Base-by-base conservation (phyloP, 192 early-diverging fungal species). In the Anaeromyces robustus region DNA sequence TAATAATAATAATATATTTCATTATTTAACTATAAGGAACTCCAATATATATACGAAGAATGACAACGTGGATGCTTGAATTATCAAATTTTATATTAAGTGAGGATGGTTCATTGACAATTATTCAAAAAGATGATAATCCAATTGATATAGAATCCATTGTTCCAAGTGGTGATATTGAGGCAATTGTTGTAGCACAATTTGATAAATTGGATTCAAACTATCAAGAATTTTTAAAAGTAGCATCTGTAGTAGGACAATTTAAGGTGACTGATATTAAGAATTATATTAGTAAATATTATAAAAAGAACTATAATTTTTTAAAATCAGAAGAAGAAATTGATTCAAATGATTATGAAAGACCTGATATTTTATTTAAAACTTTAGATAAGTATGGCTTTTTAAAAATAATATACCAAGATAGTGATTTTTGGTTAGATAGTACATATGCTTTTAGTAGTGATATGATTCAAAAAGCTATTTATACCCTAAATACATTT, bases 221-320 rank as follows among this genome's bases (percentile, higher is more conserved):
- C 30, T 88, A 84, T 79, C 88, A 89, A 79, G 82, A 89, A 30
- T 87, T 89, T 68, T 82, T 89, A 29, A 89, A 89, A 77, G 83
- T 89, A 22, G 86, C 88, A 11, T 83, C 88, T 29, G 88, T 88
- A 0, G 81, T 89, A 0, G 88, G 88, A 1, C 88, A 87, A 78
- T 89, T 89, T 81, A 59, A 83, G 43, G 28, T 88, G 16, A 87
- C 86, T 29, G 88, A 89, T 77, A 88, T 89, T 17, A 59, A 86
- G 18, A 79, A 79, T 78, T 89, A 34, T 80, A 29, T 82, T 19
- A 43, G 18, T 68, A 9, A 2, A 11, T 4, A 68, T 0, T 68
- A 68, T 68, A 68, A 68, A n/a, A 68, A 68, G 11, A 9, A 68
- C 28, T 68, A 7, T n/a, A 18, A 26, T 22, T 68, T 68, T n/a